Evolutionary conservation across 106 monocot genomes (phyloP).

Genomic region (Dioscorea zingiberensis): DNA sequence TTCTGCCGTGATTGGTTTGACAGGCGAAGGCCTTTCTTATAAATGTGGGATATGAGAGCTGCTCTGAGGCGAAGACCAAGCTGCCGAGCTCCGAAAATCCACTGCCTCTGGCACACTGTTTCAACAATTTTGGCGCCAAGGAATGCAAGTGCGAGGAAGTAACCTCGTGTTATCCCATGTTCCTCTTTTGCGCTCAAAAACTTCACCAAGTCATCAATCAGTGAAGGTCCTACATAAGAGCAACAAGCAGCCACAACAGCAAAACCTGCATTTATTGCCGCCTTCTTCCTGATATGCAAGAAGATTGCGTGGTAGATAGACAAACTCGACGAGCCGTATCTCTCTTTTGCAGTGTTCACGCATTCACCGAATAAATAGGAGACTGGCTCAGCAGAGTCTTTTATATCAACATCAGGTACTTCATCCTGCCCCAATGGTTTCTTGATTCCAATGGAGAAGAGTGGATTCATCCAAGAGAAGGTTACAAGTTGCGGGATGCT

Average conservation of each 20-base stretch:
- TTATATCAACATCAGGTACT: constrained; percentile 62
- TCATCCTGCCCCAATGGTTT: constrained; percentile 75
- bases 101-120: constrained; percentile 73
- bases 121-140: constrained; percentile 80
- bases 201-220: constrained; percentile 66
- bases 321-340: constrained; percentile 31
- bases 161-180: constrained; percentile 55
- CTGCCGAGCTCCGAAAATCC: constrained; percentile 84
- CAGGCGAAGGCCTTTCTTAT: constrained; percentile 66
- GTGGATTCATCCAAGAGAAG: constrained; percentile 89
- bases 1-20: constrained; percentile 65
- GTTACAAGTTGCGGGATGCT: constrained; percentile 63
- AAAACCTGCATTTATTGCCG: constrained; percentile 73
- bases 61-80: constrained; percentile 76
- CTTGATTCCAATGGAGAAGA: constrained; percentile 54
- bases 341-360: constrained; percentile 39
- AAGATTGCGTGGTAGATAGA: constrained; percentile 69
- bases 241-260: constrained; percentile 60
- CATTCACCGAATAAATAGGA: constrained; percentile 39
- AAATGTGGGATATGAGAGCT: constrained; percentile 75
- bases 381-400: constrained; percentile 51
- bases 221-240: constrained; percentile 82
- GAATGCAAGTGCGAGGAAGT: constrained; percentile 65
- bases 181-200: constrained; percentile 52
- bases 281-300: constrained; percentile 58